phyloP scores from a whole-genome alignment of 2,329 filamentous ascomycete species.

The Arthroderma sp. region DNA sequence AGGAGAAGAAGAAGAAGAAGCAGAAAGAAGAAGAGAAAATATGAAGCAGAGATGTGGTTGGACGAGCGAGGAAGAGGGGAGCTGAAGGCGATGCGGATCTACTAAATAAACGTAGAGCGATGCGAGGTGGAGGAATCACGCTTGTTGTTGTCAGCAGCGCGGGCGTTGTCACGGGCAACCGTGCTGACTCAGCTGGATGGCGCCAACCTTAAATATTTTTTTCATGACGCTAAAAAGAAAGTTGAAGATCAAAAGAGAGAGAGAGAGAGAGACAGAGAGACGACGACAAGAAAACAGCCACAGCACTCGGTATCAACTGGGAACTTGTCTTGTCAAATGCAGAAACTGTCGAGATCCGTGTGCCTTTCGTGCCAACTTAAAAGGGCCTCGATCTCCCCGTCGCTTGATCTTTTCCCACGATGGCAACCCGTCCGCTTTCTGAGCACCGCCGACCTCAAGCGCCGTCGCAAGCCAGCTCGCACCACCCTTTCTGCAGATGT shows the following conservation, averaged over 20 bases:
- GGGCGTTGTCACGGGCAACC: slow-evolving; percentile 1
- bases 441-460: slow-evolving; percentile 19
- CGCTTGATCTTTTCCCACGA: slow-evolving; percentile 7
- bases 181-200: neutral
- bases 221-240: neutral
- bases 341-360: slow-evolving; percentile 11
- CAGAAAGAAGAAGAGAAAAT: neutral
- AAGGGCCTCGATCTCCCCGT: slow-evolving; percentile 1
- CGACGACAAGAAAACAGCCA: neutral
- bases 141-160: neutral
- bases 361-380: slow-evolving; percentile 23
- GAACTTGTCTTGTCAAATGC: neutral
- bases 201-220: neutral
- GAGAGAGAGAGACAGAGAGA: neutral
- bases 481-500: slow-evolving; percentile 30
- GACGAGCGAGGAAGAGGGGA: neutral
- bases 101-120: neutral
- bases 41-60: neutral
- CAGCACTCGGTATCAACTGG: neutral
- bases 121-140: neutral
- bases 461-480: slow-evolving; percentile 22
- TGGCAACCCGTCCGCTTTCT: slow-evolving; percentile 20
- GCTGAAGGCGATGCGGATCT: neutral
- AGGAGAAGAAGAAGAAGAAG: neutral
- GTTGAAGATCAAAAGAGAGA: neutral